phyloP scores from a whole-genome alignment of 306 rosid species.

The Vigna mungo region DNA sequence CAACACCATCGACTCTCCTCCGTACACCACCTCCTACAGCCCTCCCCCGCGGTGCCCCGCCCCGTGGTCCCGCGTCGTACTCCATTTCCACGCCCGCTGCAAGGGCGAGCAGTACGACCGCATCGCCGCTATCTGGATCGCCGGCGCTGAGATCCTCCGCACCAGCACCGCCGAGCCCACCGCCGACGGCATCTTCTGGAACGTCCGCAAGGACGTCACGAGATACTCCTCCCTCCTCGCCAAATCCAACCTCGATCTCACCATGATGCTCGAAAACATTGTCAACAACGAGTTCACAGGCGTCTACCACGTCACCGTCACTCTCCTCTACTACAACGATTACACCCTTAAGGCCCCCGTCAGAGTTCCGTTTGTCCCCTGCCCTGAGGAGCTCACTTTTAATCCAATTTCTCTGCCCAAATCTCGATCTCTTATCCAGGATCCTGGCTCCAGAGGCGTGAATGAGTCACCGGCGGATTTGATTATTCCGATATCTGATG shows the following conservation, averaged over 20 bases:
- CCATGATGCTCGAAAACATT: slow-evolving; percentile 83
- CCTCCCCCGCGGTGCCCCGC: slow-evolving; percentile 64
- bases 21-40: slow-evolving; percentile 61
- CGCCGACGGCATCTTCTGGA: slow-evolving; percentile 67
- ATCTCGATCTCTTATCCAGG: slow-evolving; percentile 36
- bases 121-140: slow-evolving; percentile 79
- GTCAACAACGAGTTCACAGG: slow-evolving; percentile 67
- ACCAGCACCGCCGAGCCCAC: slow-evolving; percentile 86
- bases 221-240: slow-evolving; percentile 65
- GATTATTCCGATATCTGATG: slow-evolving; percentile 73
- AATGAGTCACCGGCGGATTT: slow-evolving; percentile 67
- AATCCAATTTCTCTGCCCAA: background rate
- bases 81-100: slow-evolving; percentile 60
- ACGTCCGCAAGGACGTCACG: slow-evolving; percentile 73
- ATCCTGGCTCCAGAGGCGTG: slow-evolving; percentile 13
- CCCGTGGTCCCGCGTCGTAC: slow-evolving; percentile 68
- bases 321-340: slow-evolving; percentile 50
- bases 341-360: slow-evolving; percentile 34
- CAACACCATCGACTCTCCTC: slow-evolving; percentile 71
- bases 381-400: background rate
- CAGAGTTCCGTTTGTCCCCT: slow-evolving; percentile 33
- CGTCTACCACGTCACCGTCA: slow-evolving; percentile 65
- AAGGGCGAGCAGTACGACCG: slow-evolving; percentile 86
- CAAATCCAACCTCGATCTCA: slow-evolving; percentile 51
- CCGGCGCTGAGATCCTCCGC: slow-evolving; percentile 77